These are phyloP conservation scores for Kwoniella botswanensis DNA, from an alignment of 768 basidiomycete genomes.

Conservation along the genomic window DNA sequence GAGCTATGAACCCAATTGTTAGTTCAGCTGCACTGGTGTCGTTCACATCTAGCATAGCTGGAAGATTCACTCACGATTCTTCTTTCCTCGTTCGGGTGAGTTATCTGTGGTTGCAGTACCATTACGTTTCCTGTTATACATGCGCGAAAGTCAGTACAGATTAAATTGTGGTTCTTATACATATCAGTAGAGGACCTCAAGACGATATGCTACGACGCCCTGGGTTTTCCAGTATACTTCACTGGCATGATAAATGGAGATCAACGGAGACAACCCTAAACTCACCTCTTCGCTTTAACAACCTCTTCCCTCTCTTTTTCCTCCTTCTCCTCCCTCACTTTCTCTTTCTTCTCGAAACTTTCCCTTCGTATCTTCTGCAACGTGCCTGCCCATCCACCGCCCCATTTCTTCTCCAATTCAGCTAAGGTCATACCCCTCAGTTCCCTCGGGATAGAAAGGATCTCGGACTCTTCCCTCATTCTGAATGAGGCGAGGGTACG, in stretches of 20 bases:
- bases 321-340: conserved; percentile 29
- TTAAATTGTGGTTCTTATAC: too few relatives aligned
- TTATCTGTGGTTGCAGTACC: conserved; percentile 7
- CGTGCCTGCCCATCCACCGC: conserved; percentile 48
- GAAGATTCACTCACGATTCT: conserved; percentile 26
- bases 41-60: too few relatives aligned
- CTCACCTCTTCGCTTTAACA: conserved; percentile 52
- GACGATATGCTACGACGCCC: background rate
- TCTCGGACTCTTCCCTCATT: conserved; percentile 55
- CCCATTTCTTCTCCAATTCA: conserved; percentile 54
- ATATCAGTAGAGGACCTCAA: too few relatives aligned
- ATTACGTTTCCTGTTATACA: conserved; percentile 25
- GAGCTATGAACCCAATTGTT: conserved; percentile 1
- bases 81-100: conserved; percentile 17
- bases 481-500: conserved; percentile 50
- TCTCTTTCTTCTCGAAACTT: conserved; percentile 43
- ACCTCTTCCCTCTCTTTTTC: conserved; percentile 37
- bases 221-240: too few relatives aligned
- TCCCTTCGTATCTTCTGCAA: conserved; percentile 42
- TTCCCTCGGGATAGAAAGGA: conserved; percentile 54
- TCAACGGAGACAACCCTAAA: background rate
- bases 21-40: too few relatives aligned
- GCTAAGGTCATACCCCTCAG: conserved; percentile 49
- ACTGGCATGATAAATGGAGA: background rate
- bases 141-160: background rate